Evolutionary conservation across 495 filamentous ascomycete species (phyloP).

Genomic region (Podospora didyma): DNA sequence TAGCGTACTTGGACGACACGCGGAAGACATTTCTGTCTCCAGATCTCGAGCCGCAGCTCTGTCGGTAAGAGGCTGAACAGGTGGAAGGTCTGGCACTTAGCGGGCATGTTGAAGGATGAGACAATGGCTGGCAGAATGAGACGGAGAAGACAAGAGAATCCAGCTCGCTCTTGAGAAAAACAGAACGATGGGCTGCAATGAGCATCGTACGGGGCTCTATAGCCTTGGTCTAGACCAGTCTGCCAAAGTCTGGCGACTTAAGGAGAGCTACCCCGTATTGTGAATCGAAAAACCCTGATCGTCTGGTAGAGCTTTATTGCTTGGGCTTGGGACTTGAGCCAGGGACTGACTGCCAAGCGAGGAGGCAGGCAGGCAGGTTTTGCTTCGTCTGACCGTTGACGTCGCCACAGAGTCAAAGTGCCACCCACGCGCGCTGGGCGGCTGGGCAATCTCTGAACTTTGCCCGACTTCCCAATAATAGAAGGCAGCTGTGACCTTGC

Average conservation of each 20-base stretch:
- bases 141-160: not conserved
- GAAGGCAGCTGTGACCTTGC: too few relatives aligned
- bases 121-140: not conserved
- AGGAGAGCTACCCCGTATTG: too few relatives aligned
- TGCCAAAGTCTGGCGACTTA: too few relatives aligned
- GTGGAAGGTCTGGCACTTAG: constrained; percentile 13
- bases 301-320: too few relatives aligned
- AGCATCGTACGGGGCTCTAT: too few relatives aligned
- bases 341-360: not conserved
- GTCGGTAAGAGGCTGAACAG: constrained; percentile 40
- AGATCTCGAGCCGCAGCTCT: constrained; percentile 50
- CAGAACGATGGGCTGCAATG: too few relatives aligned
- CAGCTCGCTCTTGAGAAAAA: too few relatives aligned
- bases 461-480: too few relatives aligned
- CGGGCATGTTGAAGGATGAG: not conserved
- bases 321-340: not conserved
- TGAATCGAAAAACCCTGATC: too few relatives aligned
- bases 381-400: not conserved
- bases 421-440: too few relatives aligned
- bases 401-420: not conserved
- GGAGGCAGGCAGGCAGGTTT: not conserved
- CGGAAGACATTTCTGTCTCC: constrained; percentile 33
- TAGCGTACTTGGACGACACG: constrained; percentile 43
- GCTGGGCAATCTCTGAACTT: too few relatives aligned
- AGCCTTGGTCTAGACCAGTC: too few relatives aligned